Base-by-base conservation (phyloP, 2,329 filamentous ascomycete species). In the Paracorniculantispora psalliotae region DNA sequence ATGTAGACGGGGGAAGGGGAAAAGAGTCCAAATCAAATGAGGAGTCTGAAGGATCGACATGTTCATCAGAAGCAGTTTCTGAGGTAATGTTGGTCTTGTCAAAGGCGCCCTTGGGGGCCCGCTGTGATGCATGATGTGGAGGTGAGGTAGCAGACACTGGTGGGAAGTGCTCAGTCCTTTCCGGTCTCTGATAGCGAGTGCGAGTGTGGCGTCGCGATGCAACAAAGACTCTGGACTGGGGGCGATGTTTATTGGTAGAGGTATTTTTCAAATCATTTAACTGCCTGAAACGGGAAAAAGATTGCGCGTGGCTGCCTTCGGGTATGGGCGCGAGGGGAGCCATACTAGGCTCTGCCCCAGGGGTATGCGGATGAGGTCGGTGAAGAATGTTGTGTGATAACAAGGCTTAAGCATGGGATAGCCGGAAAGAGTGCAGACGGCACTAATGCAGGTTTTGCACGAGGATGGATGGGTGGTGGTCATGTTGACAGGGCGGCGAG, bases 261-360 rank as follows among this genome's bases (percentile, higher is more conserved):
- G 60, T 54, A 8, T 59, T 53, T 35, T 47, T 53, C 25, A 25
- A 19, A 21, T 61, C 48, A 49, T 50, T 51, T 41, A 59, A 26
- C 39, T 59, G 59, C 26, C 57, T 57, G 53, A 51, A 63, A 44
- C 47, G 62, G 17, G 61, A 61, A 44, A 63, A 60, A n/a, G 62
- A 59, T 57, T 64, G 58, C 35, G 59, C 59, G 59, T 64, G 47
- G 59, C 61, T 60, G 59, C 63, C 62, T 57, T 67, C 65, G 23
- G 64, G 60, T 46, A 69, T 69, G 62, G 69, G 67, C 66, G 68
- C 63, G 63, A 66, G 54, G 30, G 63, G 58, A 63, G 63, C 63
- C 71, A 75, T 74, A 48, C 39, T 66, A 59, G 49, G 54, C 53
- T 46, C 47, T 19, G 30, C 47, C 23, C n/a, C 10, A 54, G 12